Conservation (phyloP, 73 alveolate genomes). For the Paramecium sexaurelia region DNA sequence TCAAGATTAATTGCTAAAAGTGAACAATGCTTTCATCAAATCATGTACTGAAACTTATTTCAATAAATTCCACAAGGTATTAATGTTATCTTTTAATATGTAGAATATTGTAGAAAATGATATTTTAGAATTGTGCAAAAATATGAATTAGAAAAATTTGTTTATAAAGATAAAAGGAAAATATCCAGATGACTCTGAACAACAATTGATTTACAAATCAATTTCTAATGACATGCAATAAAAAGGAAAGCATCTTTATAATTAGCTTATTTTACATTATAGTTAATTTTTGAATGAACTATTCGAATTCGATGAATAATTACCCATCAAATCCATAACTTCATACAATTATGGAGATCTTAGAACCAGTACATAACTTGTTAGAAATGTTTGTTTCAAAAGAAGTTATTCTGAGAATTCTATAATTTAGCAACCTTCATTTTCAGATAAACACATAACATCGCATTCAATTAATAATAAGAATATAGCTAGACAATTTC, state of each 20-base stretch:
- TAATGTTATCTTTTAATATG: neutral
- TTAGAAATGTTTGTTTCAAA: neutral
- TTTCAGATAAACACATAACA: neutral
- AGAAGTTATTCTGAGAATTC: neutral
- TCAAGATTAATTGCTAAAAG: neutral
- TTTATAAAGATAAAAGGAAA: neutral
- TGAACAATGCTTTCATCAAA: neutral
- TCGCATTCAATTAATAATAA: neutral
- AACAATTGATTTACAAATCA: neutral
- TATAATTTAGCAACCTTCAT: neutral
- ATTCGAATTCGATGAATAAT: neutral
- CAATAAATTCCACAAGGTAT: neutral
- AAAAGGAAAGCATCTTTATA: slow-evolving; percentile 18
- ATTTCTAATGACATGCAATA: neutral
- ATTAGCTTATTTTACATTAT: slow-evolving; percentile 3
- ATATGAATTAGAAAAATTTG: neutral
- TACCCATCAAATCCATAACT: neutral
- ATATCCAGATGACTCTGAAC: neutral
- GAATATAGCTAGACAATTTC: neutral
- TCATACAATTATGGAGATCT: slow-evolving; percentile 24
- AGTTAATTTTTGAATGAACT: neutral
- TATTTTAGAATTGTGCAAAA: neutral
- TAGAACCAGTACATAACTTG: neutral
- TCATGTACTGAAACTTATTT: neutral
- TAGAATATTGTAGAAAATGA: neutral